phyloP scores from a whole-genome alignment of 2,329 filamentous ascomycete genomes.

The Stenocarpella maydis region DNA sequence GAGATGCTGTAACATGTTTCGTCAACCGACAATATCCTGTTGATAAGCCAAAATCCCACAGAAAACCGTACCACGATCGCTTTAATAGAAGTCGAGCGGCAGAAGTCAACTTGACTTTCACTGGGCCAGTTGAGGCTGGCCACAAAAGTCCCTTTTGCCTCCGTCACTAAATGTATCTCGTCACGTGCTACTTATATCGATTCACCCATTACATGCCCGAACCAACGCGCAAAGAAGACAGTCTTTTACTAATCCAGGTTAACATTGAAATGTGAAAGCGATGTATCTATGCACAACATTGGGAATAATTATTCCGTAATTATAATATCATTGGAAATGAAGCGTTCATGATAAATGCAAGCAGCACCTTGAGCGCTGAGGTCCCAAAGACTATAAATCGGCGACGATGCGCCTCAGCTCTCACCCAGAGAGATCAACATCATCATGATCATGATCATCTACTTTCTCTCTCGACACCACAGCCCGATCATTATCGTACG shows the following conservation, averaged over 20 bases:
- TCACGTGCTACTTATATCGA: neutral
- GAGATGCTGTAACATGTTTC: neutral
- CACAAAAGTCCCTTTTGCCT: neutral
- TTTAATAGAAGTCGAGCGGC: neutral
- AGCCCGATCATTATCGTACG: neutral
- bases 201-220: conserved; percentile 4
- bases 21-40: neutral
- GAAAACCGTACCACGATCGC: neutral
- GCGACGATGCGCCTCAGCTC: neutral
- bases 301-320: neutral
- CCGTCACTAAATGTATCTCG: neutral
- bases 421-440: neutral
- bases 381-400: neutral
- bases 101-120: neutral
- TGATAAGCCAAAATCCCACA: too few relatives aligned
- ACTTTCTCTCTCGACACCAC: neutral
- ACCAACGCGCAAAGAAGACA: neutral
- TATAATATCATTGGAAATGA: neutral
- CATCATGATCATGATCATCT: neutral
- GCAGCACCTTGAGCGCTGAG: neutral
- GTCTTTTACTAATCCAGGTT: neutral
- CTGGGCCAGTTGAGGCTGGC: neutral
- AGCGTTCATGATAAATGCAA: neutral
- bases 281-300: neutral
- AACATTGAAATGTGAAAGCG: neutral